A percentile compares a stretch with the other conserved stretches of the same genome.
Evolutionary conservation across 305 asterid genomes (phyloP).

Genomic region (Fraxinus angustifolia): DNA sequence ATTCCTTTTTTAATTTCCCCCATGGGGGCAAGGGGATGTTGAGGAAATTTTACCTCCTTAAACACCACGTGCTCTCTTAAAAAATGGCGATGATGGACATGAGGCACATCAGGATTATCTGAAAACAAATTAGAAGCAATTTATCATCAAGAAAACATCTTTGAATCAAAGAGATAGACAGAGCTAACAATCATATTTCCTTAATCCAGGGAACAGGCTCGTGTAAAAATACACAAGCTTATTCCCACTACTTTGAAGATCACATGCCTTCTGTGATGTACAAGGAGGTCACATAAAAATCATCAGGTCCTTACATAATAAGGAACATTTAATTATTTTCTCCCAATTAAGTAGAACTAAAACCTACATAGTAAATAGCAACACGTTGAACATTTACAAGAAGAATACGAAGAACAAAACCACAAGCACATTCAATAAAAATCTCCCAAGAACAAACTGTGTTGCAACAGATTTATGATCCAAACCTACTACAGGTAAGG

Average conservation of each 20-base stretch:
- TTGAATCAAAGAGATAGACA: conserved; percentile 16
- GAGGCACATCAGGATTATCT: conserved; percentile 88
- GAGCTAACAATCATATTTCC: neutral
- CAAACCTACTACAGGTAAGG: neutral
- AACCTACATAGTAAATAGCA: neutral
- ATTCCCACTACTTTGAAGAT: neutral
- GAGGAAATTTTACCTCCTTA: conserved; percentile 65
- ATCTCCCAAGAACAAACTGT: neutral
- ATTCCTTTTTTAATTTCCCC: neutral
- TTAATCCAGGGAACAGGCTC: neutral
- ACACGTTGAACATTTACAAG: neutral
- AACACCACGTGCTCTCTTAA: conserved; percentile 80
- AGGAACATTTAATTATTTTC: neutral
- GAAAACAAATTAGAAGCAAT: conserved; percentile 30
- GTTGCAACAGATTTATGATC: neutral
- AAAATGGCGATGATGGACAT: conserved; percentile 72
- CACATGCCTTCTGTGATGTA: neutral
- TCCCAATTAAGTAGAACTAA: conserved; percentile 5
- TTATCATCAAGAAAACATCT: conserved; percentile 12
- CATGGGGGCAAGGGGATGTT: neutral
- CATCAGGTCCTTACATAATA: neutral
- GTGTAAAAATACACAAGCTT: neutral
- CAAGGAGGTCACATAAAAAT: neutral
- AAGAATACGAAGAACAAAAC: neutral
- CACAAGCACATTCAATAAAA: neutral